Conservation (phyloP, 2,329 filamentous ascomycete genomes). For the Aspergillus amoenus region DNA sequence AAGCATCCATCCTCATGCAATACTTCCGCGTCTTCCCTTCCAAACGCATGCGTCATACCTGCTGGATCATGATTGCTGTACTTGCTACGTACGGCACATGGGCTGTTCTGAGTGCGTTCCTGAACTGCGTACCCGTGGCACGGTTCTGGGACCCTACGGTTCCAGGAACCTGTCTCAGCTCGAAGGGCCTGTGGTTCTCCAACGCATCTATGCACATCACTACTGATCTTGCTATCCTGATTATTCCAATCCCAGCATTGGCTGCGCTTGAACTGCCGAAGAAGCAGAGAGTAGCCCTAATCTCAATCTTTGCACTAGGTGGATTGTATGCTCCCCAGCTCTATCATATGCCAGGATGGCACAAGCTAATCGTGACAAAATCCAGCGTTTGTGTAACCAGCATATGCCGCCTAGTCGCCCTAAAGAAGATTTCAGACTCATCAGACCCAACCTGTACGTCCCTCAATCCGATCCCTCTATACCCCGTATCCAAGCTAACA, state of each 20-base stretch:
- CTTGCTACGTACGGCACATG: constrained; percentile 37
- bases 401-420: constrained; percentile 31
- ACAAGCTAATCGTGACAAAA: background rate
- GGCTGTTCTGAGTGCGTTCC: constrained; percentile 36
- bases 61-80: constrained; percentile 38
- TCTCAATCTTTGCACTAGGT: constrained; percentile 43
- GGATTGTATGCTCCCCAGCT: constrained; percentile 29
- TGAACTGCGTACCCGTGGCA: constrained; percentile 38
- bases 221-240: constrained; percentile 45
- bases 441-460: constrained; percentile 35
- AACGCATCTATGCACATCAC: constrained; percentile 46
- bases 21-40: constrained; percentile 49
- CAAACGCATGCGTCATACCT: constrained; percentile 34
- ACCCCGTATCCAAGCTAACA: constrained; percentile 8
- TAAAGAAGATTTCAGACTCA: constrained; percentile 34
- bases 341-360: background rate
- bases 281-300: constrained; percentile 43
- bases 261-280: constrained; percentile 40
- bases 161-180: constrained; percentile 37
- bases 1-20: constrained; percentile 50
- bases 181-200: constrained; percentile 44
- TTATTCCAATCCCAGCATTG: constrained; percentile 48
- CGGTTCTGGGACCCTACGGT: constrained; percentile 35
- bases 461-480: background rate
- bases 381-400: constrained; percentile 36